Evolutionary conservation across 768 basidiomycete genomes (phyloP).

Genomic region (Hemileccinum rubropunctum): DNA sequence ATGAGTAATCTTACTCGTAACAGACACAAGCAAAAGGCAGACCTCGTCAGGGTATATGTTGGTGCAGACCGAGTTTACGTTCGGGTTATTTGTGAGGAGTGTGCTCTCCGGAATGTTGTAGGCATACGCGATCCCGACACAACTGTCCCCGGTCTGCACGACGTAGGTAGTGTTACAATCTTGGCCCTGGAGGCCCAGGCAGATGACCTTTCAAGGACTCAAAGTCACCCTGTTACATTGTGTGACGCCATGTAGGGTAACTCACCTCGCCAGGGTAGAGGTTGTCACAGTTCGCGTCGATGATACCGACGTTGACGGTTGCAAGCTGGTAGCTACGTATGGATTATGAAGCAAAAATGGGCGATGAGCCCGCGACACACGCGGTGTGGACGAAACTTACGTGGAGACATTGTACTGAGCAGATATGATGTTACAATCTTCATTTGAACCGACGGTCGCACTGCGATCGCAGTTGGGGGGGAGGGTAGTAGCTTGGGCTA

Average conservation of each 20-base stretch:
- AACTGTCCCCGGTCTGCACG: constrained; percentile 48
- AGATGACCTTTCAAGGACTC: constrained; percentile 30
- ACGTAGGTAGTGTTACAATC: constrained; percentile 57
- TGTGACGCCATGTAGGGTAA: background rate
- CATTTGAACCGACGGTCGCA: constrained; percentile 54
- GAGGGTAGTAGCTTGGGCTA: constrained; percentile 43
- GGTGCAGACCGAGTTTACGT: constrained; percentile 47
- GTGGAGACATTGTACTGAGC: constrained; percentile 58
- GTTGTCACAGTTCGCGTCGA: constrained; percentile 56
- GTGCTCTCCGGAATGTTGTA: constrained; percentile 44
- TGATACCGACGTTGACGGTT: constrained; percentile 43
- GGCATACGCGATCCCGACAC: constrained; percentile 38
- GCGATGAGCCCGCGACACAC: background rate
- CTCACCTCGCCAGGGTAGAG: constrained; percentile 49
- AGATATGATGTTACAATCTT: constrained; percentile 69
- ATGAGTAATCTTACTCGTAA: constrained; percentile 1
- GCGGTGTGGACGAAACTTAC: constrained; percentile 35
- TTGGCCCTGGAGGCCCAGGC: constrained; percentile 53
- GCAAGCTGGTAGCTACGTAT: constrained; percentile 55
- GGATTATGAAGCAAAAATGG: too few species aligned
- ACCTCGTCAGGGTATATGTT: constrained; percentile 65
- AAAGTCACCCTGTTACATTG: background rate
- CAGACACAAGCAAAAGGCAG: background rate
- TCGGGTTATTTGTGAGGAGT: constrained; percentile 62
- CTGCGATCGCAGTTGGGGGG: constrained; percentile 53